phyloP scores from a whole-genome alignment of 306 rosid genomes.

The Lathyrus aphaca region DNA sequence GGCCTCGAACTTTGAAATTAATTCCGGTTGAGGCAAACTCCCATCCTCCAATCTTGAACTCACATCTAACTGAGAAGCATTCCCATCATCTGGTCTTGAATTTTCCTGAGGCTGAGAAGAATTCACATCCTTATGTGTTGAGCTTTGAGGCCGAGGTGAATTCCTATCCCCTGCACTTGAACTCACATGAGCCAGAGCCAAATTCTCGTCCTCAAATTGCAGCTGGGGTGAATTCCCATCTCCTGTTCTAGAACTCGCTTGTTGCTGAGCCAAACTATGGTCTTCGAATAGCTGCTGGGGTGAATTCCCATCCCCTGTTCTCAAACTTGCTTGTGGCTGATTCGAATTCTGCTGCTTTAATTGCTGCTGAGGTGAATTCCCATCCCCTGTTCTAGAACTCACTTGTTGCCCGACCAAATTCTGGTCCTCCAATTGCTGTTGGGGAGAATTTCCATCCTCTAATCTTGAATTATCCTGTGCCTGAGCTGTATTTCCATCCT shows the following conservation, averaged over 20 bases:
- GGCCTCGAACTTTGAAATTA: not conserved
- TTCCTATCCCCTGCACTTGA: not conserved
- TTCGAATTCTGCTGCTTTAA: not conserved
- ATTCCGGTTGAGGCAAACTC: not conserved
- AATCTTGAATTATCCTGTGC: not conserved
- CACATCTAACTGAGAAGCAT: not conserved
- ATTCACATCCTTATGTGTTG: constrained; percentile 6
- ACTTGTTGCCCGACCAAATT: not conserved
- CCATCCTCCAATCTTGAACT: not conserved
- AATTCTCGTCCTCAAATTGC: not conserved
- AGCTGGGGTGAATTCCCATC: constrained; percentile 2
- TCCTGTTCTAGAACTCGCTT: not conserved
- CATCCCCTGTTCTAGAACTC: not conserved
- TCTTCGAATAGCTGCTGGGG: not conserved
- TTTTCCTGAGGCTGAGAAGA: not conserved
- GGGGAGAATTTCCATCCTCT: not conserved
- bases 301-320: not conserved
- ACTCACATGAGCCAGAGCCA: not conserved
- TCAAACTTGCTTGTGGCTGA: not conserved
- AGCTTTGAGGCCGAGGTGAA: constrained; percentile 23
- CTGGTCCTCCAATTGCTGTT: not conserved
- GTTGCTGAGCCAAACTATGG: not conserved
- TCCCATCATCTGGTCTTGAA: constrained; percentile 8
- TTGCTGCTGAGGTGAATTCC: not conserved
- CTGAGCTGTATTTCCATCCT: not conserved